A percentile compares a stretch with the other conserved stretches of the same genome.
Evolutionary conservation across 176 grass and related monocot genomes (phyloP).

Genomic region (Zea luxurians): DNA sequence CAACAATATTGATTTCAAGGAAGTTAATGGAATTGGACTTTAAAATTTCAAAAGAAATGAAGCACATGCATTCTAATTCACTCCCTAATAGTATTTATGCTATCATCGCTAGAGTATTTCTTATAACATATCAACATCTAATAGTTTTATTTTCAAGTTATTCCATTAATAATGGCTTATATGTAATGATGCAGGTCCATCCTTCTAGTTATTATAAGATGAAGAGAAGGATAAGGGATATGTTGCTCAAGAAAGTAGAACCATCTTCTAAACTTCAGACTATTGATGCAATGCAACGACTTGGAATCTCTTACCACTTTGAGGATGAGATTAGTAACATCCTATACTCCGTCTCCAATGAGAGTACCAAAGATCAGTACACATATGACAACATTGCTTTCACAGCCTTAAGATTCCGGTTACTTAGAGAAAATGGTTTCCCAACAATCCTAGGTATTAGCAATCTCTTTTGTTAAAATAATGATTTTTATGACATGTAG

Average conservation of each 20-base stretch:
- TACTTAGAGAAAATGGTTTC: constrained; percentile 34
- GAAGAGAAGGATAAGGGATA: constrained; percentile 17
- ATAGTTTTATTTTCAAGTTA: neutral
- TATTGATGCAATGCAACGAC: constrained; percentile 43
- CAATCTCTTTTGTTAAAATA: neutral
- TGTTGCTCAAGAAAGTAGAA: constrained; percentile 5
- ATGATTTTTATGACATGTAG: neutral
- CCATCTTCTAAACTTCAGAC: constrained; percentile 19
- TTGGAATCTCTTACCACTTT: constrained; percentile 54
- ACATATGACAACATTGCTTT: constrained; percentile 4
- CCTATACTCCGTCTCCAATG: constrained; percentile 24
- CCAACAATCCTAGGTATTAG: neutral
- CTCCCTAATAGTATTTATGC: too few relatives aligned
- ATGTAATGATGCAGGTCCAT: neutral
- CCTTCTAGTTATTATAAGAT: constrained; percentile 5
- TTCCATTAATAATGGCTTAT: neutral
- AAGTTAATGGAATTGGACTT: too few relatives aligned
- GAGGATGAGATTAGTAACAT: constrained; percentile 38
- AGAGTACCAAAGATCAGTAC: neutral
- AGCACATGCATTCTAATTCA: neutral
- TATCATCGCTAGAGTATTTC: neutral
- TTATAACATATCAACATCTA: neutral
- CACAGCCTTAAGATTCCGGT: constrained; percentile 40
- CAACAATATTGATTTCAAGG: too few relatives aligned
- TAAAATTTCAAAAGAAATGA: too few relatives aligned